These are phyloP conservation scores for Alternaria sp. DNA, from an alignment of 2,329 filamentous ascomycete genomes.

Conservation along the genomic window DNA sequence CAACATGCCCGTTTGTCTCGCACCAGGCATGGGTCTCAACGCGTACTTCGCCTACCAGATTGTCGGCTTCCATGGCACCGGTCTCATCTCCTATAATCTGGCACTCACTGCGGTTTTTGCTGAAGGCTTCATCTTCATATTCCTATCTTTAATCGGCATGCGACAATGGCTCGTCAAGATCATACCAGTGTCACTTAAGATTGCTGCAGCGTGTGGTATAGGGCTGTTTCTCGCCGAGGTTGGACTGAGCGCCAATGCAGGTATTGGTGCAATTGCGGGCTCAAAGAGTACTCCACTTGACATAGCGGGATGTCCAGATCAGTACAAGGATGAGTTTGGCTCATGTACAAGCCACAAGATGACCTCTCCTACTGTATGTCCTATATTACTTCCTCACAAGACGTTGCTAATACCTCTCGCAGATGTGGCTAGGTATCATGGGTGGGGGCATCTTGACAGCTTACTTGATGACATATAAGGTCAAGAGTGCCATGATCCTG, in stretches of 20 bases:
- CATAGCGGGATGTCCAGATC: constrained; percentile 75
- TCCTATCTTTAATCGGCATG: constrained; percentile 79
- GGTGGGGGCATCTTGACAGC: constrained; percentile 83
- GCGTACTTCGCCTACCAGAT: constrained; percentile 87
- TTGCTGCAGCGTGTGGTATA: constrained; percentile 86
- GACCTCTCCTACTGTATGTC: constrained; percentile 71
- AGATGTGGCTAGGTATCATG: constrained; percentile 88
- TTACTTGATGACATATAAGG: constrained; percentile 82
- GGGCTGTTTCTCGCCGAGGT: constrained; percentile 82
- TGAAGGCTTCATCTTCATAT: constrained; percentile 86
- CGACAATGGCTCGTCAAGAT: constrained; percentile 87
- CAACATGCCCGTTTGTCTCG: constrained; percentile 67
- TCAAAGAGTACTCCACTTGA: constrained; percentile 70
- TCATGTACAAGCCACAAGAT: constrained; percentile 76
- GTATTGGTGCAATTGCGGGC: constrained; percentile 81
- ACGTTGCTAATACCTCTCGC: constrained; percentile 9
- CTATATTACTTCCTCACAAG: constrained; percentile 1
- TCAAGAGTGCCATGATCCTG: constrained; percentile 85
- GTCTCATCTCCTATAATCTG: constrained; percentile 75
- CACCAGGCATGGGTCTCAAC: constrained; percentile 66
- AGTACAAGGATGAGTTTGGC: constrained; percentile 59
- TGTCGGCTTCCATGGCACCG: constrained; percentile 78
- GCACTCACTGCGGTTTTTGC: constrained; percentile 88
- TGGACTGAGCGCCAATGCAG: constrained; percentile 79
- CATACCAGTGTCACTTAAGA: constrained; percentile 84